Conservation (phyloP, 2,329 filamentous ascomycete genomes). For the Aspergillus hortae region DNA sequence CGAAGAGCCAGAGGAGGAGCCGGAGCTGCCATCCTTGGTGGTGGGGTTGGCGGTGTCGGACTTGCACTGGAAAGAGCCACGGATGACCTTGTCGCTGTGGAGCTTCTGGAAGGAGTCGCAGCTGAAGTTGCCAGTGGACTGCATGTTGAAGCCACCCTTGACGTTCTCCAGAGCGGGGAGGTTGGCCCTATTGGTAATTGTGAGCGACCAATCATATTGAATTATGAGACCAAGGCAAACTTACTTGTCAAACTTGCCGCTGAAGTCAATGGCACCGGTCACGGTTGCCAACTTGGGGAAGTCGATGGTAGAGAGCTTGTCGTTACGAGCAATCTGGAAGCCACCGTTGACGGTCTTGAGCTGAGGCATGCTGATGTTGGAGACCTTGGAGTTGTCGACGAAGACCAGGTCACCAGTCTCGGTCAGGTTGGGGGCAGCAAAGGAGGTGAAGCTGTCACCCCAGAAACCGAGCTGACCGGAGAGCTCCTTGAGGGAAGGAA, state of each 20-base stretch:
- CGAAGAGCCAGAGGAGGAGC: constrained; percentile 24
- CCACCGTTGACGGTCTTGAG: constrained; percentile 71
- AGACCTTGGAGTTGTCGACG: constrained; percentile 53
- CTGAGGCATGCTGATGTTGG: constrained; percentile 71
- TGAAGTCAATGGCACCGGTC: constrained; percentile 77
- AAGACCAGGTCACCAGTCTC: constrained; percentile 53
- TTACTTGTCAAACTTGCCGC: constrained; percentile 79
- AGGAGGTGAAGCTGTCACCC: constrained; percentile 58
- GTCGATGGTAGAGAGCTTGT: constrained; percentile 60
- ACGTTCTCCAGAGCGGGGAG: constrained; percentile 67
- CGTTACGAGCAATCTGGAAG: constrained; percentile 89
- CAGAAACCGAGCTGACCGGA: constrained; percentile 81
- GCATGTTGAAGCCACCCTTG: constrained; percentile 67
- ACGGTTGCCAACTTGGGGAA: constrained; percentile 68
- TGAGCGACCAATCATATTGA: constrained; percentile 29
- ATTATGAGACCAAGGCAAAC: constrained; percentile 34
- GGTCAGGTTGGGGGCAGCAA: constrained; percentile 47
- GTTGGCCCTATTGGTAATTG: constrained; percentile 54
- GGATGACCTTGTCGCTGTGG: constrained; percentile 40
- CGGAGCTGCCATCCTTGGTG: constrained; percentile 30
- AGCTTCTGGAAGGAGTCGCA: constrained; percentile 55
- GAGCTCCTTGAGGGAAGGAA: constrained; percentile 69
- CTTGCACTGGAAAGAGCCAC: constrained; percentile 47
- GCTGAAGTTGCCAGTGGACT: constrained; percentile 61
- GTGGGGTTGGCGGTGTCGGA: constrained; percentile 34